Percentiles rank a stretch among this genome's conserved stretches.
Evolutionary conservation across 805 yeast species (phyloP).

Genomic region (Brettanomyces naardenensis): DNA sequence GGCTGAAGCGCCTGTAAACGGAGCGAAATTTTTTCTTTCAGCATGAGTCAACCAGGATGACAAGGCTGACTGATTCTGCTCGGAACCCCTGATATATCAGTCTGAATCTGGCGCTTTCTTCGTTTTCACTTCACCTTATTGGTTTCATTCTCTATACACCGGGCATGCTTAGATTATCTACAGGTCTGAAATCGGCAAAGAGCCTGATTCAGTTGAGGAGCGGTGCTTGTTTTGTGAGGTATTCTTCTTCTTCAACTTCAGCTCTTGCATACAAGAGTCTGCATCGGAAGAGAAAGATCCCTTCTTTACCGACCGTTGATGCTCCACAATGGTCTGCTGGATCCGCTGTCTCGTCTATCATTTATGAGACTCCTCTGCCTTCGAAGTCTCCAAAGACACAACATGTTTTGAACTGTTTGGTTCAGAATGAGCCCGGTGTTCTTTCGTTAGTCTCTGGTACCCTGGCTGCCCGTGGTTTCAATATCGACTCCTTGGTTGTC

Average conservation of each 20-base stretch:
- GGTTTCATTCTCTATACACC: too few relatives aligned
- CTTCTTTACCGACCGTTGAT: conserved; percentile 87
- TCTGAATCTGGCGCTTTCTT: too few relatives aligned
- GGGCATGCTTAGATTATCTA: conserved; percentile 2
- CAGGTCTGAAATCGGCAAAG: conserved; percentile 2
- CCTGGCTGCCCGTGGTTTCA: conserved; percentile 96
- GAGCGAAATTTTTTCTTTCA: background rate
- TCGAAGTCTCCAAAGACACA: conserved; percentile 58
- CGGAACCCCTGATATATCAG: too few relatives aligned
- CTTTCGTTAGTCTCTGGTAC: conserved; percentile 89
- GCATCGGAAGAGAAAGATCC: conserved; percentile 79
- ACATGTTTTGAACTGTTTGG: conserved; percentile 93
- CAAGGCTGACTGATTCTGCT: too few relatives aligned
- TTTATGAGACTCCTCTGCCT: conserved; percentile 81
- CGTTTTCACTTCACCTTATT: too few relatives aligned
- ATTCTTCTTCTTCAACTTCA: conserved; percentile 65
- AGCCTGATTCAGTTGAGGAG: background rate
- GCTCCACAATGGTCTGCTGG: conserved; percentile 95
- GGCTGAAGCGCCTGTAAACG: background rate
- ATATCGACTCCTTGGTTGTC: conserved; percentile 94
- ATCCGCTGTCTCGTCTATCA: conserved; percentile 90
- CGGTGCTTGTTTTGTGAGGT: conserved; percentile 8
- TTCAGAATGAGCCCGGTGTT: conserved; percentile 98
- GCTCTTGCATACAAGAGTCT: conserved; percentile 91
- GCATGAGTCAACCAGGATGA: background rate